Percentiles rank a stretch among this genome's conserved stretches.
Conservation (phyloP, 306 rosid species). For the Sophora flavescens region DNA sequence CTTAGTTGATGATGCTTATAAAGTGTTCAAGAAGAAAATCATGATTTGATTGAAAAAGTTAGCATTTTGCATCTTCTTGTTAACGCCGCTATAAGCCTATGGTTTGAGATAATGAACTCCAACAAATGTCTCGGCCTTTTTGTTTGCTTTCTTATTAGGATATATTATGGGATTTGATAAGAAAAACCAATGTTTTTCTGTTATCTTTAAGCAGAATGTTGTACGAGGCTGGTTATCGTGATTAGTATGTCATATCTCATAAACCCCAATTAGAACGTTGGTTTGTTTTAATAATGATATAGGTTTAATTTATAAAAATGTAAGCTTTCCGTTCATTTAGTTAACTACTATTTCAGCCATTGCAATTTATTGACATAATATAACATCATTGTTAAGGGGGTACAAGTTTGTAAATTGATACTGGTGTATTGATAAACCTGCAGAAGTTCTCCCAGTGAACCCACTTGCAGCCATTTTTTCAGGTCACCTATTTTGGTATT, state of each 20-base stretch:
- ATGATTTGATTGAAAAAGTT: slow-evolving; percentile 27
- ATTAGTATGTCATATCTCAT: not conserved
- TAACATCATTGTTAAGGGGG: slow-evolving; percentile 12
- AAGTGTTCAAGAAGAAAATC: slow-evolving; percentile 14
- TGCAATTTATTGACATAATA: slow-evolving; percentile 18
- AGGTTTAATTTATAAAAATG: slow-evolving; percentile 16
- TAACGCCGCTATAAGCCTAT: not conserved
- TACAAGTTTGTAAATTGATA: slow-evolving; percentile 20
- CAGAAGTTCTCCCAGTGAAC: not conserved
- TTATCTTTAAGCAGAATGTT: slow-evolving; percentile 1
- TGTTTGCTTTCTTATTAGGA: slow-evolving; percentile 11
- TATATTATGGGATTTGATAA: slow-evolving; percentile 24
- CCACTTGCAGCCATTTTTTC: not conserved
- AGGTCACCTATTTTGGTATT: slow-evolving; percentile 9
- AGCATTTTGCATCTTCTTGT: slow-evolving; percentile 15
- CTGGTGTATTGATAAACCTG: slow-evolving; percentile 12
- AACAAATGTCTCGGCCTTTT: slow-evolving; percentile 2
- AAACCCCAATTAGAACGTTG: not conserved
- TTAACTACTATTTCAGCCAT: slow-evolving; percentile 23
- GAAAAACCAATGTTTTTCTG: not conserved
- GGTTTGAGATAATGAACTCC: slow-evolving; percentile 4
- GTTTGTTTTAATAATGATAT: not conserved
- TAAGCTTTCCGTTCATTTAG: slow-evolving; percentile 1
- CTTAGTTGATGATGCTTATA: not conserved
- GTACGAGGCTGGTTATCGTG: slow-evolving; percentile 3